A percentile compares a stretch with the other conserved stretches of the same genome.
Conservation (phyloP, 2,329 filamentous ascomycete species). For the Sarocladiaceae sp. region DNA sequence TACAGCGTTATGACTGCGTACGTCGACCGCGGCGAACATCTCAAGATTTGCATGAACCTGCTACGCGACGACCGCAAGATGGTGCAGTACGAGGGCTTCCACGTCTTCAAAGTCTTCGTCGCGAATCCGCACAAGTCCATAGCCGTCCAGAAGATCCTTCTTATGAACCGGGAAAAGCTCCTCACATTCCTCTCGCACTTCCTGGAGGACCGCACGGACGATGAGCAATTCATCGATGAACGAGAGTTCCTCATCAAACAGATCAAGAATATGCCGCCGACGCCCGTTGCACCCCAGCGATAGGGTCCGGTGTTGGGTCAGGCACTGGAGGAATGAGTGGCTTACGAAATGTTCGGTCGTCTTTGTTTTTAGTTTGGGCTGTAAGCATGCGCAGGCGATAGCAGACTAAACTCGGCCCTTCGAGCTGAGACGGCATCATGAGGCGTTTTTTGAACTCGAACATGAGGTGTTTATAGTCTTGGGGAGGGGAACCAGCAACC, state of each 20-base stretch:
- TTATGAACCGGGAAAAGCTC: conserved; percentile 92
- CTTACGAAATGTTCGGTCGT: no score
- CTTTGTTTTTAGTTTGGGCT: no score
- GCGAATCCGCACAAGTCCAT: conserved; percentile 98
- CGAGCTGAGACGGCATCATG: no score
- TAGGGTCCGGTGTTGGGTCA: conserved; percentile 15
- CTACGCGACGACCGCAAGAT: conserved; percentile 93
- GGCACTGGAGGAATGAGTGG: no score
- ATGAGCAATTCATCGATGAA: conserved; percentile 98
- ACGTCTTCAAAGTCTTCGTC: conserved; percentile 99
- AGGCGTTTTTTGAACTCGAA: no score
- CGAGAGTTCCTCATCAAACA: conserved; percentile 95
- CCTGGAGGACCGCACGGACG: conserved; percentile 88
- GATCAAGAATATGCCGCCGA: conserved; percentile 64
- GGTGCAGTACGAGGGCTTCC: conserved; percentile 99
- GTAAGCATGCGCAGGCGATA: no score
- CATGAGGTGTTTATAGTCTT: no score
- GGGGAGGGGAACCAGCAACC: no score
- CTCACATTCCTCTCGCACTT: conserved; percentile 86
- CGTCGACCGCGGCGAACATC: conserved; percentile 87
- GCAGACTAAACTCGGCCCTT: no score
- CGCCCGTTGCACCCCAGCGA: conserved; percentile 47
- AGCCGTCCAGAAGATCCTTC: conserved; percentile 87
- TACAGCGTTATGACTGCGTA: conserved; percentile 98
- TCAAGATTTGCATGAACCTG: conserved; percentile 98